Percentiles rank a stretch among this genome's conserved stretches.
These are phyloP conservation scores for Xylaria nigripes DNA, from an alignment of 495 filamentous ascomycete genomes.

Conservation along the genomic window DNA sequence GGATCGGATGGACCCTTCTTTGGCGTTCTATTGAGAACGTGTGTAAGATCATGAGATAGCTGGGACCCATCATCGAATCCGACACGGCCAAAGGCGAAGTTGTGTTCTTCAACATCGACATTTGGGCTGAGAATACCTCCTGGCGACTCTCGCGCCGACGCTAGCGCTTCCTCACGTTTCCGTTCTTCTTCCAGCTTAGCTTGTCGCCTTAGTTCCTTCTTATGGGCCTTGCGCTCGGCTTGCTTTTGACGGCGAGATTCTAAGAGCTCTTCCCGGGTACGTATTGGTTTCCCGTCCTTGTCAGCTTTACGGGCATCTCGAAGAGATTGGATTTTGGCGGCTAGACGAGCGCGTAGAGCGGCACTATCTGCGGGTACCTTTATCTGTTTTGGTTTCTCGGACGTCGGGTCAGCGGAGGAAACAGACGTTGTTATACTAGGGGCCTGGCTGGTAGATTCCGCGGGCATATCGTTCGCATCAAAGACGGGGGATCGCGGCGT, in stretches of 20 bases:
- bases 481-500: constrained; percentile 55
- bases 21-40: constrained; percentile 48
- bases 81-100: constrained; percentile 77
- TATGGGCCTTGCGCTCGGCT: constrained; percentile 72
- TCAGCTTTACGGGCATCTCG: constrained; percentile 77
- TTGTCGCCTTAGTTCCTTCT: constrained; percentile 67
- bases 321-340: constrained; percentile 71
- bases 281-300: constrained; percentile 69
- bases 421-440: constrained; percentile 63
- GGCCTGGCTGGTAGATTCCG: constrained; percentile 31
- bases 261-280: constrained; percentile 79
- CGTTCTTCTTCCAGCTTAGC: constrained; percentile 68
- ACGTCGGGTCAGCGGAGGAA: constrained; percentile 53
- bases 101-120: constrained; percentile 52
- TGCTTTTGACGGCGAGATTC: constrained; percentile 83
- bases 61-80: constrained; percentile 78
- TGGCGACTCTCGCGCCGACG: constrained; percentile 51
- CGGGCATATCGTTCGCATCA: constrained; percentile 46
- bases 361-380: constrained; percentile 55
- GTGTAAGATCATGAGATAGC: constrained; percentile 56
- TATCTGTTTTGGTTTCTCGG: constrained; percentile 45
- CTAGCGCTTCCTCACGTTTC: constrained; percentile 59
- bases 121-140: constrained; percentile 55
- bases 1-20: constrained; percentile 73
- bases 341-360: constrained; percentile 63